phyloP scores from a whole-genome alignment of 2,329 filamentous ascomycete species.

The Waltergamsia citrina region DNA sequence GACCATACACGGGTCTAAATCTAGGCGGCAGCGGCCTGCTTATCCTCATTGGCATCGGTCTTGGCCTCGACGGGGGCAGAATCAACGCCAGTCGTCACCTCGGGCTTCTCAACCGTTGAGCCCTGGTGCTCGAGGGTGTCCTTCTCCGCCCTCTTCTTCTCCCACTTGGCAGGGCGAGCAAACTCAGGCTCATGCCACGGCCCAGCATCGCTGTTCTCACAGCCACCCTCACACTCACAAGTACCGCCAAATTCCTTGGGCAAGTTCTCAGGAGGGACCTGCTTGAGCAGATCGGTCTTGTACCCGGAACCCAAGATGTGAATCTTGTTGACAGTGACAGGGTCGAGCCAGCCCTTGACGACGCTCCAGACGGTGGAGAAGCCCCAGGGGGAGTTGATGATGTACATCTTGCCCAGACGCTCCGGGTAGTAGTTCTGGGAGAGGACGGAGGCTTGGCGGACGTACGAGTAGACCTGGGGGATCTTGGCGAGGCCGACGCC shows the following conservation, averaged over 20 bases:
- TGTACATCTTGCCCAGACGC: conserved; percentile 87
- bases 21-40: too few relatives aligned
- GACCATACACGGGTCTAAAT: too few relatives aligned
- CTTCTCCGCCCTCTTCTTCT: conserved; percentile 31
- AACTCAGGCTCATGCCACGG: conserved; percentile 75
- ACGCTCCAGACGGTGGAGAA: conserved; percentile 80
- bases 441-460: conserved; percentile 75
- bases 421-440: conserved; percentile 99
- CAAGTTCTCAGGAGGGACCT: conserved; percentile 84
- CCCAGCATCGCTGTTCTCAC: conserved; percentile 77
- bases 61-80: conserved; percentile 21
- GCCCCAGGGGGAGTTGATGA: conserved; percentile 97
- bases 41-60: conserved; percentile 16
- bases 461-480: conserved; percentile 77
- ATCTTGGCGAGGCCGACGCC: conserved; percentile 79
- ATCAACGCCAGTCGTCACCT: conserved; percentile 17
- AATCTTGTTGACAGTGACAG: conserved; percentile 94
- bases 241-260: conserved; percentile 76
- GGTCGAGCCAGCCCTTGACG: conserved; percentile 91
- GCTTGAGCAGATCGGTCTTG: conserved; percentile 72
- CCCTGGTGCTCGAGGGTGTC: conserved; percentile 28
- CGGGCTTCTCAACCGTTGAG: conserved; percentile 23
- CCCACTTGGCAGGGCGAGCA: conserved; percentile 56
- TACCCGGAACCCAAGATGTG: conserved; percentile 77
- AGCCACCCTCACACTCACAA: conserved; percentile 77